Percentiles rank a stretch among this genome's conserved stretches.
Evolutionary conservation across 345 rosid species (phyloP).

Genomic region (Odontarrhena argentea): DNA sequence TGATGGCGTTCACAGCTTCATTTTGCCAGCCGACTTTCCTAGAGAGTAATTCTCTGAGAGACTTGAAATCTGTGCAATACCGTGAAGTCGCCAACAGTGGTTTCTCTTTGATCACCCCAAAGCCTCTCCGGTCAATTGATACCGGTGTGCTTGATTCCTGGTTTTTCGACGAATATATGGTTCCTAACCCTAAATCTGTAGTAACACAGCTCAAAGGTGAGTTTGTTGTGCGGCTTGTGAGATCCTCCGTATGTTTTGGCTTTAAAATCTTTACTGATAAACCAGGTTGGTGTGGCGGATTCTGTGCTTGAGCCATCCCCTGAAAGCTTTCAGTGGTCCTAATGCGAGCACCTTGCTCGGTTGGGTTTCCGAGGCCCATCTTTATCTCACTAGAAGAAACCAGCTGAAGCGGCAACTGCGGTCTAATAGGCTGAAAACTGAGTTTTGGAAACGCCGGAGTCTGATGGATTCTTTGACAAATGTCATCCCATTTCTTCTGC

Average conservation of each 20-base stretch:
- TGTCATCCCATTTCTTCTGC: constrained; percentile 64
- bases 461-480: constrained; percentile 58
- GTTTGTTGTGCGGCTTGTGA: constrained; percentile 31
- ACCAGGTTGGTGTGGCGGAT: constrained; percentile 28
- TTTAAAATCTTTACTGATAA: constrained; percentile 34
- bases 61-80: constrained; percentile 50
- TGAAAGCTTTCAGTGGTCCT: constrained; percentile 23
- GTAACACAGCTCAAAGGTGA: constrained; percentile 48
- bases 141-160: constrained; percentile 41
- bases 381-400: constrained; percentile 24
- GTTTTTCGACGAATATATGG: constrained; percentile 47
- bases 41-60: constrained; percentile 49
- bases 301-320: constrained; percentile 14
- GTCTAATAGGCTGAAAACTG: constrained; percentile 37
- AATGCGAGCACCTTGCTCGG: background rate
- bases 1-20: constrained; percentile 55
- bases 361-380: constrained; percentile 11
- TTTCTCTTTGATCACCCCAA: constrained; percentile 38
- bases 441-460: constrained; percentile 43
- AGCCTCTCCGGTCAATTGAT: constrained; percentile 36
- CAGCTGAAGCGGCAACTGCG: constrained; percentile 44
- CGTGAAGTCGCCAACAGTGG: constrained; percentile 33
- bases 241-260: constrained; percentile 37
- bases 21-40: constrained; percentile 64
- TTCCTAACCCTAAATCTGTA: constrained; percentile 64